Evolutionary conservation across 2,329 filamentous ascomycete species (phyloP).

Genomic region (Paecilomyces variotii): DNA sequence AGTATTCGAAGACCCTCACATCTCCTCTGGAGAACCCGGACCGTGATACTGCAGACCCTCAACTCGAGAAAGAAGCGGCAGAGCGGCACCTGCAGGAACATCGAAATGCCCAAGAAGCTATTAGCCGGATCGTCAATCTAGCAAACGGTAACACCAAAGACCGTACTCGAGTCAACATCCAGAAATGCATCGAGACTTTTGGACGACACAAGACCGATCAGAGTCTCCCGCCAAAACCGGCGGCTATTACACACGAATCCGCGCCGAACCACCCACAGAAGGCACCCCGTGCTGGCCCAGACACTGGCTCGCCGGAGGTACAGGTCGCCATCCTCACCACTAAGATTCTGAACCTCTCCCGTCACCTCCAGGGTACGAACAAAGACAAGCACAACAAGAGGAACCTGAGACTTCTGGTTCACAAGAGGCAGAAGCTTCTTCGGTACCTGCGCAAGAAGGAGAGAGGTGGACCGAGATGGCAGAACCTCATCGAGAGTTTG

Average conservation of each 20-base stretch:
- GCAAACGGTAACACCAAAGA: constrained; percentile 72
- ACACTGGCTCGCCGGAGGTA: constrained; percentile 95
- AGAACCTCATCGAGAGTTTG: constrained; percentile 72
- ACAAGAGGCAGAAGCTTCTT: constrained; percentile 81
- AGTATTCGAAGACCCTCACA: constrained; percentile 59
- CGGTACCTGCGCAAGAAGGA: constrained; percentile 84
- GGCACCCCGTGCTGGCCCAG: constrained; percentile 68
- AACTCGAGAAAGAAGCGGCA: constrained; percentile 27
- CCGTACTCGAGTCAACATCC: constrained; percentile 70
- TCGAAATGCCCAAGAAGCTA: constrained; percentile 62
- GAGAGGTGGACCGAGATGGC: constrained; percentile 83
- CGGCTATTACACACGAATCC: constrained; percentile 36
- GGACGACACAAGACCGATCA: constrained; percentile 84
- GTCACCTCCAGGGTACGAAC: constrained; percentile 61
- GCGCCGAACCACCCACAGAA: constrained; percentile 31
- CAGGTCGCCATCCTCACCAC: constrained; percentile 91
- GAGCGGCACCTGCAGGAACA: constrained; percentile 50
- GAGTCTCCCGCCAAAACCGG: constrained; percentile 53
- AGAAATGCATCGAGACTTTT: constrained; percentile 77
- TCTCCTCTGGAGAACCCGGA: constrained; percentile 25
- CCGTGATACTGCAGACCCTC: constrained; percentile 27
- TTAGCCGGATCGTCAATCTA: constrained; percentile 71
- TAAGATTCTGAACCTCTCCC: constrained; percentile 77
- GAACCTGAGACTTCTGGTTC: constrained; percentile 75
- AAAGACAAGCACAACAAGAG: constrained; percentile 94